Base-by-base conservation (phyloP, 345 rosid species). In the Eutrema yunnanense region DNA sequence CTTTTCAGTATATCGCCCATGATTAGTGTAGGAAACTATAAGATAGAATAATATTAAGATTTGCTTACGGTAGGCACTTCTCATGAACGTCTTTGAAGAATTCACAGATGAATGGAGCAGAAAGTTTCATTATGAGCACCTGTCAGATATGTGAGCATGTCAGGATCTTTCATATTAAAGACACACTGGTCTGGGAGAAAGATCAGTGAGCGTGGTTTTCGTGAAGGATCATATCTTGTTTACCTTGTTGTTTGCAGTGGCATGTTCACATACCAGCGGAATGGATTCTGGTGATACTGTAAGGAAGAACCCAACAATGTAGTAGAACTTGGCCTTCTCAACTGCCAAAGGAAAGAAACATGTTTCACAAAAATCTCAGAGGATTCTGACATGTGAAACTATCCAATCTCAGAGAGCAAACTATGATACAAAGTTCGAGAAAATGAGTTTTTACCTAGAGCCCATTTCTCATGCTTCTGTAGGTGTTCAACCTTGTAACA, bases 41-140 rank as follows among this genome's bases (percentile, higher is more conserved):
- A 16, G 14, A 27, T 49, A 8, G 13, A 34, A 61, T 6, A 19
- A 40, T 2, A 59, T 65, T 22, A 56, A 41, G 41, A 43, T 49
- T 59, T 49, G 70, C 94, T 89, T 82, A 95, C 97, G 96, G 88
- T 14, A 96, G 64, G 78, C 67, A 73, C 79, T 88, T 92, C 73
- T 82, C 97, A 29, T 82, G 91, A 6, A 64, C 90, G 51, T 95
- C 97, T 92, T 85, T 92, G 86, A 90, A 95, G 84, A 95, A 95
- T 81, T 95, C 99, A 26, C 99, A 95, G 78, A 95, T 88, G 80
- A 88, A 95, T 56, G 98, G 94, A 79, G 98, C 99, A 80, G 99
- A 85, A 65, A 92, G 99, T 82, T 95, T 95, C 96, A 87, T 95
- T 52, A 74, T 42, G 80, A 95, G 92, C 57, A 86, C 74, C 99